A percentile compares a stretch with the other conserved stretches of the same genome.
These are phyloP conservation scores for Pseudogymnoascus sp. DNA, from an alignment of 2,329 filamentous ascomycete species.

Conservation along the genomic window DNA sequence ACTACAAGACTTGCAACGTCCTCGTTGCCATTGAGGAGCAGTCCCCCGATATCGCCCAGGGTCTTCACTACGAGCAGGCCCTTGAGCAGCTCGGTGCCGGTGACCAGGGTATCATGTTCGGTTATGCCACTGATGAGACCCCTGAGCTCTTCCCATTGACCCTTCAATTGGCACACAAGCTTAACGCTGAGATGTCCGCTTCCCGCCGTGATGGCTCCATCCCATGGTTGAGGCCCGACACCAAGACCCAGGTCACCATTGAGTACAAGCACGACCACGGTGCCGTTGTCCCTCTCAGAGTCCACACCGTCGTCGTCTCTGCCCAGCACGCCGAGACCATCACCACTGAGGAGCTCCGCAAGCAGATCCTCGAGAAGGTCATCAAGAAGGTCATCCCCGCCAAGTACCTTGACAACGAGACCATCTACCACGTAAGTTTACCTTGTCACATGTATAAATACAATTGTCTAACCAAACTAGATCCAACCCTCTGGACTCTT, in stretches of 20 bases:
- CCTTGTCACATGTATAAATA: not conserved
- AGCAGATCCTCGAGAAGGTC: constrained; percentile 96
- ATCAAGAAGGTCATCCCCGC: constrained; percentile 90
- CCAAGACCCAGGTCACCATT: constrained; percentile 98
- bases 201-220: constrained; percentile 82
- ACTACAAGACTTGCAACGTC: constrained; percentile 99
- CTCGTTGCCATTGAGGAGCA: constrained; percentile 99
- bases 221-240: constrained; percentile 94
- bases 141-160: constrained; percentile 94
- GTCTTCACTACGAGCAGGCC: constrained; percentile 95
- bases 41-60: constrained; percentile 97
- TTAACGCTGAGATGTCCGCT: constrained; percentile 89
- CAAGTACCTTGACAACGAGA: constrained; percentile 86
- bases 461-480: constrained; percentile 29
- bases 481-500: constrained; percentile 98
- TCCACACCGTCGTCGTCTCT: constrained; percentile 94
- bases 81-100: constrained; percentile 96
- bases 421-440: constrained; percentile 79
- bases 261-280: constrained; percentile 97
- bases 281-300: constrained; percentile 83
- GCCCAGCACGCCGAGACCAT: constrained; percentile 89
- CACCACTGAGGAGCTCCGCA: constrained; percentile 83
- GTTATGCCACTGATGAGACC: constrained; percentile 98
- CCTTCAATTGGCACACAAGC: constrained; percentile 88
- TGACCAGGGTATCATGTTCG: constrained; percentile 99